phyloP scores from a whole-genome alignment of 805 yeast species.

The Starmera amethionina region DNA sequence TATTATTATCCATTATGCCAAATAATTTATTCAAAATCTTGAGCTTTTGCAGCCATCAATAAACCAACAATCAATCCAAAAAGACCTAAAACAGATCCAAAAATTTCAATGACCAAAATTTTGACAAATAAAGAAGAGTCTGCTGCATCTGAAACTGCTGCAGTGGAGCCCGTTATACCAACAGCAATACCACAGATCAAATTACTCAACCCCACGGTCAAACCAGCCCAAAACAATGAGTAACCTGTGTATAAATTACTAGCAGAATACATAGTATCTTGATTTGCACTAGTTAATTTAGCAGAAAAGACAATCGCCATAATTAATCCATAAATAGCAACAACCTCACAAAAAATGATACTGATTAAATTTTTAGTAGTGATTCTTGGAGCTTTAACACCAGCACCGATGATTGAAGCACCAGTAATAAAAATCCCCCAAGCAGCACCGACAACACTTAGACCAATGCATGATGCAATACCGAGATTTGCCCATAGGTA shows the following conservation, averaged over 20 bases:
- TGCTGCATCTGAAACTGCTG: slow-evolving; percentile 96
- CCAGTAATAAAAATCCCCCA: slow-evolving; percentile 99
- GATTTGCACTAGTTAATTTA: slow-evolving; percentile 62
- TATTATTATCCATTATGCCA: neutral
- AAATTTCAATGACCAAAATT: slow-evolving; percentile 93
- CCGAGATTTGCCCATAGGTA: slow-evolving; percentile 96
- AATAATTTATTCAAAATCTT: slow-evolving; percentile 53
- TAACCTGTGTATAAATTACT: slow-evolving; percentile 91
- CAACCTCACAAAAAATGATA: slow-evolving; percentile 98
- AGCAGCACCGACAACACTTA: slow-evolving; percentile 95
- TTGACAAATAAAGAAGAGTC: slow-evolving; percentile 92
- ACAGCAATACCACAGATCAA: slow-evolving; percentile 95
- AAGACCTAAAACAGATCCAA: slow-evolving; percentile 91
- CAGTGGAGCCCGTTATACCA: slow-evolving; percentile 97
- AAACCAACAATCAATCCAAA: slow-evolving; percentile 95
- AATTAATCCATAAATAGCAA: slow-evolving; percentile 94
- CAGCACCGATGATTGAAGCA: slow-evolving; percentile 90
- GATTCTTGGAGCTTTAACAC: slow-evolving; percentile 95
- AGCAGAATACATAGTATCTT: slow-evolving; percentile 57
- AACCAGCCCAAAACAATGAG: slow-evolving; percentile 95
- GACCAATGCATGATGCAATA: slow-evolving; percentile 82
- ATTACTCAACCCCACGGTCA: slow-evolving; percentile 90
- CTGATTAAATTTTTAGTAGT: slow-evolving; percentile 95
- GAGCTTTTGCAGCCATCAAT: slow-evolving; percentile 93
- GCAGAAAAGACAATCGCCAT: slow-evolving; percentile 96